Evolutionary conservation across 1,284 basidiomycete genomes (phyloP).

Genomic region (Irpex lacteus): DNA sequence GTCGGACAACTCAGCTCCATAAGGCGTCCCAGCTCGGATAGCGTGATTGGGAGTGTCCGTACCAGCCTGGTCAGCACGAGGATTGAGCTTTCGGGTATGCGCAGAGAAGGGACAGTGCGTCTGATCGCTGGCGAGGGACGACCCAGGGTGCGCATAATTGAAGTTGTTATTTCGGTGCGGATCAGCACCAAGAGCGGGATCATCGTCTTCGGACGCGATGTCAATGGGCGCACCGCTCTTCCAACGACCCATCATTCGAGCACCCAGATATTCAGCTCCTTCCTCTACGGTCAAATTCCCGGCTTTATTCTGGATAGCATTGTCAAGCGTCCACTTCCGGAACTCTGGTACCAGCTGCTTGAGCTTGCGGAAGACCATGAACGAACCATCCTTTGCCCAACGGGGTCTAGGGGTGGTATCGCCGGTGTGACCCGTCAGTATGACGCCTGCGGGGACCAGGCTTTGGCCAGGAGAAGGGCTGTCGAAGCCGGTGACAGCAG

Average conservation of each 20-base stretch:
- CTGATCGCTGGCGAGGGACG: constrained; percentile 19
- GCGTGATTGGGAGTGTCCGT: constrained; percentile 19
- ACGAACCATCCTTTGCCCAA: constrained; percentile 53
- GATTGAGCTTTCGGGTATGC: constrained; percentile 53
- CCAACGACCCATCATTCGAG: constrained; percentile 56
- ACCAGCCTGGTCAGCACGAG: constrained; percentile 41
- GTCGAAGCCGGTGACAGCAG: constrained; percentile 33
- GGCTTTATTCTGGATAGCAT: constrained; percentile 35
- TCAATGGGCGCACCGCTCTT: constrained; percentile 46
- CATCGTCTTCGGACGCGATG: constrained; percentile 8
- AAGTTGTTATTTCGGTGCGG: constrained; percentile 27
- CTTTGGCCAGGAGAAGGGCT: constrained; percentile 34
- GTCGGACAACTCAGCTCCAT: constrained; percentile 28
- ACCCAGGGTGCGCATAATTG: constrained; percentile 22
- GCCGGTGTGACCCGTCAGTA: constrained; percentile 31
- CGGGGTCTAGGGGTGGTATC: constrained; percentile 30
- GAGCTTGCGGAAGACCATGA: constrained; percentile 53
- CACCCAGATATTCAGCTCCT: constrained; percentile 49
- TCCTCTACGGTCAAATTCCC: constrained; percentile 36
- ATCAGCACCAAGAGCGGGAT: constrained; percentile 12
- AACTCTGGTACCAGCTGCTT: constrained; percentile 56
- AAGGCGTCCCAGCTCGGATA: constrained; percentile 38
- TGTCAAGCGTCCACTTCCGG: constrained; percentile 42
- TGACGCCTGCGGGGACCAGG: constrained; percentile 29
- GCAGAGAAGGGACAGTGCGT: constrained; percentile 52